Evolutionary conservation across 768 basidiomycete genomes (phyloP), one percentile per base, ranked within the genome.

Genomic region (Ramaria rubella): DNA sequence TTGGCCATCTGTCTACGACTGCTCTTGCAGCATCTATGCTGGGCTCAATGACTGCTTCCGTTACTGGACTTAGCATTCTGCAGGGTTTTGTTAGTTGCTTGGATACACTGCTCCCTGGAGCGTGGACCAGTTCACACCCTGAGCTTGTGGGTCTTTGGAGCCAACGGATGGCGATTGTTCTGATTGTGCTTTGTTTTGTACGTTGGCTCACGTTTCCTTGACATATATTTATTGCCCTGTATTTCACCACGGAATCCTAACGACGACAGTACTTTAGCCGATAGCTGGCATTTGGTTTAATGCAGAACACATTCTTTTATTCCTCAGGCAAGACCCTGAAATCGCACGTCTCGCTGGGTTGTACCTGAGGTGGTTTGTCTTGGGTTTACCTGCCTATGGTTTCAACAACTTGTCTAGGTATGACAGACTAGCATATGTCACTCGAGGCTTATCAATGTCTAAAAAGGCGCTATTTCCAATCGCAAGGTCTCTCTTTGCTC

Each of bases 31-130:
- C 78, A 0, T 71, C 76, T 5, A 75, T 73, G 17, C 62, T 77
- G 8, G 73, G 68, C 1, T 73, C 65, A 33, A 69, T 75, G 59
- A 71, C 75, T 1, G 65, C 70, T 36, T 72, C 68, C 55, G 71
- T 80, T 5, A 75, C 77, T 2, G 73, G 71, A 5, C 76, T 72
- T 55, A 72, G 74, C 30, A 71, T 79, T 53, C 60, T 77, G 11
- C 73, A 75, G 40, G 68, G 65, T 24, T 81, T 95, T 54, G 74
- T 82, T 7, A 89, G 87, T 49, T 85, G 91, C 0, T 81, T 99
- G 19, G 96, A 99, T 68, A 94, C 94, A 0, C 79, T 99, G 63
- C 81, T 97, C 8, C 95, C 96, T 1, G 83, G 90, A 36, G 94
- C 95, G 15, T 99, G 90, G 94, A 94, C 96, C 0, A 93, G 92